Evolutionary conservation across 495 filamentous ascomycete genomes (phyloP), one percentile per base, ranked within the genome.

Genomic region (Penicillium silybi): DNA sequence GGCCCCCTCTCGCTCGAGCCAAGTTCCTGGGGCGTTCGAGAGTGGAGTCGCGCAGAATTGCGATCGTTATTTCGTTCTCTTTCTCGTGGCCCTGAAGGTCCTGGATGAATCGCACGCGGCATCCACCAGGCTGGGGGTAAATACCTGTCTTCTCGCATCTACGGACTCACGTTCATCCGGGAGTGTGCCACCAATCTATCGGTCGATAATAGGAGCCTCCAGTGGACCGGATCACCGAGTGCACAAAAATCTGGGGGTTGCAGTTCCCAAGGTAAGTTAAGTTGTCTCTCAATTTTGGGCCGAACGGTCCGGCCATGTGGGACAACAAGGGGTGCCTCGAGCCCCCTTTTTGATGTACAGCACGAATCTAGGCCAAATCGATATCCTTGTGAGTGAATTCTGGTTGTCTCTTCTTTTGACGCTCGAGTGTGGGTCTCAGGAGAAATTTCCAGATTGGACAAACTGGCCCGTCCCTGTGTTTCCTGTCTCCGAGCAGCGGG

Each of bases 361-460:
- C n/a, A 6, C 37, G 37, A 19, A 18, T 39, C 18, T 17, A 39
- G 37, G 18, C n/a, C 18, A 19, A 13, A 39, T 17, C 37, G 37
- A 39, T 6, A 19, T 39, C 32, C 32, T n/a, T 10, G 8, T 3
- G 10, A 37, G n/a, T n/a, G n/a, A n/a, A n/a, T 9, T 37, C 34
- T 8, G 34, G 34, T 16, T 37, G 34, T 9, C 10, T 37, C 3
- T n/a, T n/a, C n/a, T n/a, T n/a, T n/a, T n/a, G n/a, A n/a, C n/a
- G n/a, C 34, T 19, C 17, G 25, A 41, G 34, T 1, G 34, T 10
- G 47, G 46, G 38, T 22, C 17, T 29, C 19, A 16, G 44, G 54
- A 42, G 39, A 17, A 27, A 52, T 56, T 47, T n/a, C 43, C 39
- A 38, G 6, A 51, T 56, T 56, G 26, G 53, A 32, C 40, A 18